These are phyloP conservation scores for Elasticomyces elasticus DNA, from an alignment of 495 filamentous ascomycete species.

Conservation along the genomic window DNA sequence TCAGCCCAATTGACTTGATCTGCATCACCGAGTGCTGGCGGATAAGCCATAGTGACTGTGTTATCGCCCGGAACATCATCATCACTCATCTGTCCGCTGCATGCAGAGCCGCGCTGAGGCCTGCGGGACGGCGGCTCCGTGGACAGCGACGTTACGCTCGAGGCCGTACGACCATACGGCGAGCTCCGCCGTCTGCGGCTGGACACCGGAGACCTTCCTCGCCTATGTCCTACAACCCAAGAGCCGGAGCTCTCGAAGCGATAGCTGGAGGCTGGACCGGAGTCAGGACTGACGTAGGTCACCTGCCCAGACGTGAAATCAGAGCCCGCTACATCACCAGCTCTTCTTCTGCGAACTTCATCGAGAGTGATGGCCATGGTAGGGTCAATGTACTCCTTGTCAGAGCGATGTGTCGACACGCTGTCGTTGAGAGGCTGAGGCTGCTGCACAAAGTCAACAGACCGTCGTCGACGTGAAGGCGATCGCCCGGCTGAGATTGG, in stretches of 20 bases:
- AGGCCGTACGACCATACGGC: slow-evolving; percentile 17
- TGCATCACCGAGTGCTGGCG: too few relatives aligned
- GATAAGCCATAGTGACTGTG: too few relatives aligned
- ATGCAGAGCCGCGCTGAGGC: neutral
- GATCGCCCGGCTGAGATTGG: slow-evolving; percentile 13
- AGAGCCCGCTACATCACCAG: slow-evolving; percentile 3
- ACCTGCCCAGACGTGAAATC: slow-evolving; percentile 23
- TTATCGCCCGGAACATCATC: neutral
- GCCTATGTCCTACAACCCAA: slow-evolving; percentile 20
- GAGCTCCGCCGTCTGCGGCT: slow-evolving; percentile 20
- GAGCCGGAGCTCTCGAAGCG: slow-evolving; percentile 27
- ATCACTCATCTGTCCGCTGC: too few relatives aligned
- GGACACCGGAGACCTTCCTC: slow-evolving; percentile 24
- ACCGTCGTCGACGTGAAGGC: slow-evolving; percentile 1
- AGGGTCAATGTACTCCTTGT: slow-evolving; percentile 33
- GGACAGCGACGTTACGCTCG: slow-evolving; percentile 9
- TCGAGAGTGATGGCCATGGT: slow-evolving; percentile 25
- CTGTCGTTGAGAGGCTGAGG: slow-evolving; percentile 11
- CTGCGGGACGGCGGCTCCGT: neutral
- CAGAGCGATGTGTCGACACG: slow-evolving; percentile 25
- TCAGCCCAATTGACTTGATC: too few relatives aligned
- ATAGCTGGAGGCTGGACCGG: slow-evolving; percentile 23
- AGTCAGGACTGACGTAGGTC: slow-evolving; percentile 20
- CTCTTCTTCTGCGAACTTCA: slow-evolving; percentile 21
- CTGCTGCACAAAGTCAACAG: slow-evolving; percentile 2